A percentile compares a stretch with the other conserved stretches of the same genome.
These are phyloP conservation scores for Saccharomycopsis synnaedendra DNA, from an alignment of 805 yeast genomes.

Conservation along the genomic window DNA sequence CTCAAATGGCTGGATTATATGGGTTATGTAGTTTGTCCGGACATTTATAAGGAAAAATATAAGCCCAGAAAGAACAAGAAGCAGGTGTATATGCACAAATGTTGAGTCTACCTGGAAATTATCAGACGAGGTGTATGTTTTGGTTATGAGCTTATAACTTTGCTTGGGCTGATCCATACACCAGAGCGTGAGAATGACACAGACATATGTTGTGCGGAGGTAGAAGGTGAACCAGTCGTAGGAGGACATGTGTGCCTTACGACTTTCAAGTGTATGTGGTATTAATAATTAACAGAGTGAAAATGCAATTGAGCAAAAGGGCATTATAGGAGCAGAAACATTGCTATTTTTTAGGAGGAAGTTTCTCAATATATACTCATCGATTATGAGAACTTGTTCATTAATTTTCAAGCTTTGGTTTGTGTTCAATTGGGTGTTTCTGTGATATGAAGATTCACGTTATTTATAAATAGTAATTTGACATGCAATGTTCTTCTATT, in stretches of 20 bases:
- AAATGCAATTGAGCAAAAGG: too few species aligned
- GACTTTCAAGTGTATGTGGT: too few species aligned
- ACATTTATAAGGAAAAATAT: slow-evolving; percentile 10
- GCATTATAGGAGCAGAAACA: too few species aligned
- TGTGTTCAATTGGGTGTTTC: too few species aligned
- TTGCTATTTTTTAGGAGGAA: too few species aligned
- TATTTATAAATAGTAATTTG: too few species aligned
- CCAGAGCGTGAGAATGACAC: slow-evolving; percentile 12
- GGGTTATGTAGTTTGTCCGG: slow-evolving; percentile 13
- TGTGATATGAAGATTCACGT: too few species aligned
- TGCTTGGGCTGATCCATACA: slow-evolving; percentile 16
- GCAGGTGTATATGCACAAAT: slow-evolving; percentile 11
- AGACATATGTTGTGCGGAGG: slow-evolving; percentile 15
- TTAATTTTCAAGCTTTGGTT: too few species aligned
- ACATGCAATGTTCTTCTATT: too few species aligned
- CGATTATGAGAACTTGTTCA: too few species aligned
- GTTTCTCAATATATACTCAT: too few species aligned
- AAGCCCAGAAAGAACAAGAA: slow-evolving; percentile 3
- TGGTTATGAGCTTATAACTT: slow-evolving; percentile 5
- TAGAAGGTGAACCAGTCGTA: slow-evolving; percentile 17
- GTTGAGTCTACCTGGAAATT: slow-evolving; percentile 9
- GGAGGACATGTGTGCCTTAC: neutral
- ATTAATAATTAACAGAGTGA: too few species aligned
- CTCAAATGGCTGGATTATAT: slow-evolving; percentile 10
- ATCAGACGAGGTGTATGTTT: slow-evolving; percentile 1